These are phyloP conservation scores for Aspergillus funiculosus DNA, from an alignment of 495 filamentous ascomycete species.

Conservation along the genomic window DNA sequence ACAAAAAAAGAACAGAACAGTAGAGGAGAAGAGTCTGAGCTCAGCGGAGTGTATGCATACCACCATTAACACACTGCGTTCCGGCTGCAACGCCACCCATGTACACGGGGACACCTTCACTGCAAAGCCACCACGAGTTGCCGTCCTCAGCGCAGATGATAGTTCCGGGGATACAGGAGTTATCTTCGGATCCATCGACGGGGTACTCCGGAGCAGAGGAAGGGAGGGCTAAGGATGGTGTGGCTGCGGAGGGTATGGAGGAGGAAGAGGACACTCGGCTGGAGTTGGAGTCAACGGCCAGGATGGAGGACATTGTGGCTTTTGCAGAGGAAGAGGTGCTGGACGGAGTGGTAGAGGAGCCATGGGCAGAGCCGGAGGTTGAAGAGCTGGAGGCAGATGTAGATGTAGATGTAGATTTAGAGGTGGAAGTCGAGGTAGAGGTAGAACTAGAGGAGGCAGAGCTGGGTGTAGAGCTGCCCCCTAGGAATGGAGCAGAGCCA, in stretches of 20 bases:
- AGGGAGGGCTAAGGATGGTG: not conserved
- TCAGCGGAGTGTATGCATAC: conserved; percentile 17
- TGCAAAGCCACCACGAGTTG: conserved; percentile 33
- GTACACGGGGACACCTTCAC: conserved; percentile 25
- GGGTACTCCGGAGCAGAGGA: conserved; percentile 7
- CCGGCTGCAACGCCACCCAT: conserved; percentile 42
- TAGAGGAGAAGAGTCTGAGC: not conserved
- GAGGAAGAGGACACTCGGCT: not conserved
- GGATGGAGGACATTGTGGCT: not conserved
- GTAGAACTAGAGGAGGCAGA: not conserved
- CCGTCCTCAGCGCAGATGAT: conserved; percentile 40
- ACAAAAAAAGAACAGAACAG: not conserved
- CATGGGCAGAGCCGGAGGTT: conserved; percentile 18
- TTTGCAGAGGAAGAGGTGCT: conserved; percentile 1
- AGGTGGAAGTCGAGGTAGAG: conserved; percentile 3
- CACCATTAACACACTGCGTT: conserved; percentile 32
- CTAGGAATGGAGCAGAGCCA: conserved; percentile 26
- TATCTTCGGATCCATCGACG: conserved; percentile 4
- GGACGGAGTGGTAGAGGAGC: conserved; percentile 13
- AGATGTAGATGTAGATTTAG: not conserved
- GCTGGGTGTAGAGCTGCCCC: conserved; percentile 6
- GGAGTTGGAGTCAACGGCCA: not conserved
- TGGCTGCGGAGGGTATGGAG: not conserved
- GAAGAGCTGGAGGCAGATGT: not conserved
- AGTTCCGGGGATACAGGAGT: conserved; percentile 24